phyloP scores from a whole-genome alignment of 1,284 basidiomycete species.

The Trametes polyzona region DNA sequence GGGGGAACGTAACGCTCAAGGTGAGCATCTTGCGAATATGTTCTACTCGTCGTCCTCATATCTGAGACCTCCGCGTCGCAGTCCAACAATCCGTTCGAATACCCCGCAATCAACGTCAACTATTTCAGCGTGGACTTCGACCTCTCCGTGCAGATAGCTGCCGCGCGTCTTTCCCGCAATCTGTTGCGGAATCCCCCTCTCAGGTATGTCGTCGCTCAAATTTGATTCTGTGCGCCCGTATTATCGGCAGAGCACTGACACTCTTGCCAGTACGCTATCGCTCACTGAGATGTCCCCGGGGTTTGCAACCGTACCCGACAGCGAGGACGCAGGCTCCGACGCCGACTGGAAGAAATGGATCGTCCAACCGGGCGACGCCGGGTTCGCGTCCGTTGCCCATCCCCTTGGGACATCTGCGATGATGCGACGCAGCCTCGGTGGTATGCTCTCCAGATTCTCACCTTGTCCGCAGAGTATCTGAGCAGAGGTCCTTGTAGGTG shows the following conservation, averaged over 20 bases:
- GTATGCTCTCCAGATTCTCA: conserved; percentile 42
- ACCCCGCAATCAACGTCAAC: conserved; percentile 52
- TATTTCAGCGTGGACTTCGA: conserved; percentile 54
- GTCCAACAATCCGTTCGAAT: conserved; percentile 24
- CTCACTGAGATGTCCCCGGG: conserved; percentile 47
- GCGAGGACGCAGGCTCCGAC: conserved; percentile 46
- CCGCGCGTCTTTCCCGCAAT: conserved; percentile 47
- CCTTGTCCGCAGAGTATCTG: conserved; percentile 20
- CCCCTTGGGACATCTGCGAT: conserved; percentile 66
- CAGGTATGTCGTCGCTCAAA: background rate
- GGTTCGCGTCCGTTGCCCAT: conserved; percentile 51
- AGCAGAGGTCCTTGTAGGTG: conserved; percentile 40
- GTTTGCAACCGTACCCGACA: conserved; percentile 41
- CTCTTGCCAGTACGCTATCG: conserved; percentile 3
- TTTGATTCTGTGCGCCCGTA: background rate
- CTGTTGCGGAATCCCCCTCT: conserved; percentile 45
- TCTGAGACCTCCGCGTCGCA: too few species aligned
- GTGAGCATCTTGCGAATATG: conserved; percentile 37
- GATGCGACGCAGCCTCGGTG: conserved; percentile 61
- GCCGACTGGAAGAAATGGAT: conserved; percentile 51
- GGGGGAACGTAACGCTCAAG: conserved; percentile 52
- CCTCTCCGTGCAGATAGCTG: conserved; percentile 51
- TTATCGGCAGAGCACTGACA: background rate
- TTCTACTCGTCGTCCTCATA: conserved; percentile 7
- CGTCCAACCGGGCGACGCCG: conserved; percentile 26